Base-by-base conservation (phyloP, 208 protist genomes). In the Crithidia brevicula region DNA sequence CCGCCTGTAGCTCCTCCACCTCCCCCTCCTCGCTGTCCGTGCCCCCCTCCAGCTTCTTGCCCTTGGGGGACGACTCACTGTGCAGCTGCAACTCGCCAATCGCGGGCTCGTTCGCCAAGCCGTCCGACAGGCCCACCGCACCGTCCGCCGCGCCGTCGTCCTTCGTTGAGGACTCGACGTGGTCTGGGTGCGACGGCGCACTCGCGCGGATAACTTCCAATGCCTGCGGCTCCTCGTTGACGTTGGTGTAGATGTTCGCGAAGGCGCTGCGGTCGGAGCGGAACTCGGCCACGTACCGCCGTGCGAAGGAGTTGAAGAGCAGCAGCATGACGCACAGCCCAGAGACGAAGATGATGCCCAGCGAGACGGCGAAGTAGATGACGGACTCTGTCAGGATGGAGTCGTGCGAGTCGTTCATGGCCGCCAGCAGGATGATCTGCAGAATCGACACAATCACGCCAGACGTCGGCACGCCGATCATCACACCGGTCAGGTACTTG, bases 311-410 rank as follows among this genome's bases (percentile, higher is more conserved):
- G 74, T 86, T 86, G 30, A 67, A 72, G 23, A 72, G 60, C 33
- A 93, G 71, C 28, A 57, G 42, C 4, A 81, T 15, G 28, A 87
- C 20, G 56, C 75, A 60, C 25, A 75, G 0, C n/a, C 66, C 33
- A 10, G 78, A 58, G 15, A 83, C 40, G 36, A 76, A 52, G 42
- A 91, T 80, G 61, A 89, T 78, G 13, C 43, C 72, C 22, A 89
- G 47, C 4, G 74, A 75, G 38, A 91, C 52, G 43, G 63, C 53
- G 53, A 91, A 93, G 72, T 91, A 93, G 58, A 93, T 89, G 65
- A 77, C 52, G 13, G 77, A 73, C 57, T 88, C 77, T 0, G 34
- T 72, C n/a, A 73, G 67, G 30, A 85, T 56, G 18, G 77, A 77
- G 56, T 68, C 51, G 70, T 75, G 86, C 51, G 73, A 52, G 31